Evolutionary conservation across 2,329 filamentous ascomycete species (phyloP).

Genomic region (Venturia pyrina): DNA sequence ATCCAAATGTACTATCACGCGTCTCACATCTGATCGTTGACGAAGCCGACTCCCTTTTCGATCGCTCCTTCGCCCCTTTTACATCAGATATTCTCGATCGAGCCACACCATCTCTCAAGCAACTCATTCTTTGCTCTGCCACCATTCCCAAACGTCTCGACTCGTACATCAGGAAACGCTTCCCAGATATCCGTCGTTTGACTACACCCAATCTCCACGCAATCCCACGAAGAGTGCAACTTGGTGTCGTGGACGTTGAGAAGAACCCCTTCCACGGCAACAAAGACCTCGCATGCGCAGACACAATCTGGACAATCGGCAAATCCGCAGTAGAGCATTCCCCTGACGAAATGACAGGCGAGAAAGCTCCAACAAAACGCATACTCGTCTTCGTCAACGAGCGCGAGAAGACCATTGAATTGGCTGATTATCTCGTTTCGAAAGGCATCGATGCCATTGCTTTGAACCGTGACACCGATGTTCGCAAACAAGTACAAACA

Average conservation of each 20-base stretch:
- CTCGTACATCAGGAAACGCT: slow-evolving; percentile 68
- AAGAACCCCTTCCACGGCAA: slow-evolving; percentile 91
- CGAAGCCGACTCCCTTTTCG: slow-evolving; percentile 91
- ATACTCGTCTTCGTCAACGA: slow-evolving; percentile 97
- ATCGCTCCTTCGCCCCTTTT: slow-evolving; percentile 79
- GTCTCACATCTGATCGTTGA: slow-evolving; percentile 84
- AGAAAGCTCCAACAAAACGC: slow-evolving; percentile 45
- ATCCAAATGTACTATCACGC: slow-evolving; percentile 86
- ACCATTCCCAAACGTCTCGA: slow-evolving; percentile 90
- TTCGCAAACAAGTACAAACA: slow-evolving; percentile 7
- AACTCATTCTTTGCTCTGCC: slow-evolving; percentile 87
- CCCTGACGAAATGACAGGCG: slow-evolving; percentile 21
- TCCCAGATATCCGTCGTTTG: slow-evolving; percentile 73
- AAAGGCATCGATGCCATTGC: slow-evolving; percentile 87
- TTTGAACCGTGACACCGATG: slow-evolving; percentile 65
- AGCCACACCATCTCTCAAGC: slow-evolving; percentile 67
- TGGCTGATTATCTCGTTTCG: slow-evolving; percentile 65
- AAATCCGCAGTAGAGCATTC: slow-evolving; percentile 58
- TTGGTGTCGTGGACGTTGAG: slow-evolving; percentile 85
- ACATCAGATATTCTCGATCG: slow-evolving; percentile 78
- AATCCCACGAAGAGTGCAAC: slow-evolving; percentile 86
- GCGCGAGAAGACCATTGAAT: slow-evolving; percentile 73
- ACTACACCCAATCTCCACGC: slow-evolving; percentile 94
- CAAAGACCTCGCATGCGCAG: slow-evolving; percentile 85
- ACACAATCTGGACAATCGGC: slow-evolving; percentile 88